These are phyloP conservation scores for Dionaea muscipula DNA, from an alignment of 179 eudicot genomes.

Conservation along the genomic window DNA sequence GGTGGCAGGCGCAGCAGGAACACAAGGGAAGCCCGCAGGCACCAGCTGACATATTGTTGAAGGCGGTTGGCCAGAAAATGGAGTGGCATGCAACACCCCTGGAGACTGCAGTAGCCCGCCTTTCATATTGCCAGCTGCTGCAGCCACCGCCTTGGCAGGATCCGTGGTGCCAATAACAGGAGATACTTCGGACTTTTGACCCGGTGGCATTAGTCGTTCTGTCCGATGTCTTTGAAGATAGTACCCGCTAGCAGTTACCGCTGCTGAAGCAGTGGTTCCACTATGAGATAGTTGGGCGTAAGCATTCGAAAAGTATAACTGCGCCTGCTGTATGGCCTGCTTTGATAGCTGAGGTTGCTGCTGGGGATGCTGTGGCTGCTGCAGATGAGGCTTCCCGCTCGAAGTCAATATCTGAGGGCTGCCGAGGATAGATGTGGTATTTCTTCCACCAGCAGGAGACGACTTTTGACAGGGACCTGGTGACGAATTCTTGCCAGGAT, in stretches of 20 bases:
- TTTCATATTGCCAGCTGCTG: slow-evolving; percentile 37
- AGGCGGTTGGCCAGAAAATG: slow-evolving; percentile 41
- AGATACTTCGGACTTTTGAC: slow-evolving; percentile 32
- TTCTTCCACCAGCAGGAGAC: slow-evolving; percentile 22
- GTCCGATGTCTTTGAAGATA: slow-evolving; percentile 47
- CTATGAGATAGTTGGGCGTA: slow-evolving; percentile 24
- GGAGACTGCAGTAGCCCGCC: slow-evolving; percentile 37
- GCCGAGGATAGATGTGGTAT: slow-evolving; percentile 52
- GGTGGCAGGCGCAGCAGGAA: slow-evolving; percentile 39
- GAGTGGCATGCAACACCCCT: slow-evolving; percentile 39
- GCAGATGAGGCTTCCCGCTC: slow-evolving; percentile 30
- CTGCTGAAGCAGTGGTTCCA: slow-evolving; percentile 21
- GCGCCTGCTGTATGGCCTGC: slow-evolving; percentile 42
- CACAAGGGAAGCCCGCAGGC: slow-evolving; percentile 50
- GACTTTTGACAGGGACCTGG: slow-evolving; percentile 33
- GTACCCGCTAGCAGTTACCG: slow-evolving; percentile 37
- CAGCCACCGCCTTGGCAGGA: slow-evolving; percentile 63
- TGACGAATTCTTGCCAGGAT: slow-evolving; percentile 43
- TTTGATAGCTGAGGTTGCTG: slow-evolving; percentile 32
- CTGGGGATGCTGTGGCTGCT: slow-evolving; percentile 23
- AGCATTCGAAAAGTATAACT: slow-evolving; percentile 25
- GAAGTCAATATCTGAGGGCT: slow-evolving; percentile 42
- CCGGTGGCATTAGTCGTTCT: slow-evolving; percentile 40
- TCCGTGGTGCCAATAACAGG: slow-evolving; percentile 45
- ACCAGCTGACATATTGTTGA: slow-evolving; percentile 36